phyloP scores from a whole-genome alignment of 176 grass and related monocot species.

The Carex parvula region DNA sequence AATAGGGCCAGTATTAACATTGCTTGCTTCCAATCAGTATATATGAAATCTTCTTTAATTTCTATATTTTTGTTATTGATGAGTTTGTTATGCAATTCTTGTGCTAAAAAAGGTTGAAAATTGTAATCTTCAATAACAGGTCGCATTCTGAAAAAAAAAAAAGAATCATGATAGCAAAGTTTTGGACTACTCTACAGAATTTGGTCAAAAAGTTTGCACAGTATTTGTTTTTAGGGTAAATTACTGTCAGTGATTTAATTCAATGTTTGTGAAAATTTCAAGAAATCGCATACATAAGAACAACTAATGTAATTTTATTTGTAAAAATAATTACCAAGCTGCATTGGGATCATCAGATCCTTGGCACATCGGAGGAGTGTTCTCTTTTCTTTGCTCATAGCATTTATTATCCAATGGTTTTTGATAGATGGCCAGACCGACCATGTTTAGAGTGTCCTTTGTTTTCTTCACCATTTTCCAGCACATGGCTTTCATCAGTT shows the following conservation, averaged over 20 bases:
- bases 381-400: slow-evolving; percentile 46
- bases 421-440: slow-evolving; percentile 64
- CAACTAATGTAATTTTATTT: not conserved
- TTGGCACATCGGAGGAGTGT: slow-evolving; percentile 54
- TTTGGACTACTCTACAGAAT: not conserved
- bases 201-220: not conserved
- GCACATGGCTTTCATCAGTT: slow-evolving; percentile 76
- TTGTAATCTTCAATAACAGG: not conserved
- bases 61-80: slow-evolving; percentile 2
- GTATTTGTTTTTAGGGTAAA: not conserved
- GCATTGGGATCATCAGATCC: slow-evolving; percentile 83
- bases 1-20: not conserved
- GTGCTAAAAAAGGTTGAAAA: not conserved
- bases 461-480: slow-evolving; percentile 87
- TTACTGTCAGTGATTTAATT: not conserved
- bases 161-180: not conserved
- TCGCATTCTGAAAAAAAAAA: not conserved
- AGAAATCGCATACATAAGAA: not conserved
- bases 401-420: slow-evolving; percentile 62
- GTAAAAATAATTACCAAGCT: slow-evolving; percentile 50
- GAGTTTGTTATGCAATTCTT: not conserved
- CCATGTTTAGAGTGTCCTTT: slow-evolving; percentile 57
- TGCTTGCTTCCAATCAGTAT: not conserved
- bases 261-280: not conserved
- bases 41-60: not conserved